Conservation (phyloP, 495 filamentous ascomycete genomes). For the Penicillium chermesinum region DNA sequence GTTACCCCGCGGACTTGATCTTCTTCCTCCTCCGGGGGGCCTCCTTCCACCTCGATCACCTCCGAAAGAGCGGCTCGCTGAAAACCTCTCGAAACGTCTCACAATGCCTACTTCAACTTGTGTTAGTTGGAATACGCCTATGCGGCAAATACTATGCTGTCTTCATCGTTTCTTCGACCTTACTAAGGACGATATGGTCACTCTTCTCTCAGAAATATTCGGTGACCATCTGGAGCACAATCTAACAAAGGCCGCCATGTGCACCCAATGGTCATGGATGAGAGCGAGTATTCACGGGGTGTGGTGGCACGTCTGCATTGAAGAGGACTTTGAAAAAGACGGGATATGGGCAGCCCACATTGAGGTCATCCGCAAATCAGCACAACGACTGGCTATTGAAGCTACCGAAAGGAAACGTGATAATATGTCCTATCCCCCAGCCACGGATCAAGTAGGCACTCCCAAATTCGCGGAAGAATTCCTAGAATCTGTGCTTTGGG, state of each 20-base stretch:
- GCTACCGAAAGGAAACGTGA: slow-evolving; percentile 12
- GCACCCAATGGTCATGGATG: slow-evolving; percentile 24
- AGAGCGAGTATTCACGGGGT: slow-evolving; percentile 4
- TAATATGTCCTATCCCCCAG: slow-evolving; percentile 5
- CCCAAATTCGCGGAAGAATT: background rate
- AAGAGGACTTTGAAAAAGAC: slow-evolving; percentile 1
- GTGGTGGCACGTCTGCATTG: slow-evolving; percentile 23
- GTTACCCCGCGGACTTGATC: too few relatives aligned
- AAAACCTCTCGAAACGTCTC: background rate
- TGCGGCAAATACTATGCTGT: slow-evolving; percentile 25
- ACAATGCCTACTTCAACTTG: background rate
- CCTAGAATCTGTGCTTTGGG: background rate
- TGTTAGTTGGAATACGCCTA: slow-evolving; percentile 1
- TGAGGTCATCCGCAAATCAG: slow-evolving; percentile 13
- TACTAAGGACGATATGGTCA: slow-evolving; percentile 2
- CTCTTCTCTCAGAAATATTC: slow-evolving; percentile 25
- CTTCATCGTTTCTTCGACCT: slow-evolving; percentile 22
- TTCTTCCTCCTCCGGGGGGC: too few relatives aligned
- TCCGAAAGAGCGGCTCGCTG: background rate
- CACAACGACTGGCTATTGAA: slow-evolving; percentile 5
- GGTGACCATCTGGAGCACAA: slow-evolving; percentile 6
- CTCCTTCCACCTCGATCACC: too few relatives aligned
- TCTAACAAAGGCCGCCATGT: slow-evolving; percentile 4
- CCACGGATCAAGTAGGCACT: background rate
- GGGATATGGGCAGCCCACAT: background rate